These are phyloP conservation scores for Hylodesmum podocarpum DNA, from an alignment of 306 rosid species.

Conservation along the genomic window DNA sequence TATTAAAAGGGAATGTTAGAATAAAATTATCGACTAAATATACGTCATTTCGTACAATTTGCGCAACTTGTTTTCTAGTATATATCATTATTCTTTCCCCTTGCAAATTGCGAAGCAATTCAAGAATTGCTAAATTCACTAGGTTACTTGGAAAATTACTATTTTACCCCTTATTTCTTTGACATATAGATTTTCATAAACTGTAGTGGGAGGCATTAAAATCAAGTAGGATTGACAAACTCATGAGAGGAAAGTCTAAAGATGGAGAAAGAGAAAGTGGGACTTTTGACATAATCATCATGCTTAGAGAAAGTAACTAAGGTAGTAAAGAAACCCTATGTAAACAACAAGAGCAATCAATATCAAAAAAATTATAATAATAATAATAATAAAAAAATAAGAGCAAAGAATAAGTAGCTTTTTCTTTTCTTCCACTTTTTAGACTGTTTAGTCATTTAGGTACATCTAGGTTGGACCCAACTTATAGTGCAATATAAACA, in stretches of 20 bases:
- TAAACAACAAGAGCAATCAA: slow-evolving; percentile 29
- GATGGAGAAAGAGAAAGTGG: slow-evolving; percentile 30
- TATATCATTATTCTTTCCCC: background rate
- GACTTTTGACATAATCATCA: slow-evolving; percentile 26
- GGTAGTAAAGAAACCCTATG: slow-evolving; percentile 8
- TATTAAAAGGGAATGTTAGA: background rate
- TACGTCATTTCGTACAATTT: background rate
- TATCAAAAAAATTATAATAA: too few relatives aligned
- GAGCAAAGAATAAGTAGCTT: slow-evolving; percentile 33
- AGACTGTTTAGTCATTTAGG: slow-evolving; percentile 37
- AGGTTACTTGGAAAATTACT: background rate
- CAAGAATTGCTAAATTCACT: background rate
- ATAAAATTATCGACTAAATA: background rate
- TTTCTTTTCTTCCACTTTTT: slow-evolving; percentile 19
- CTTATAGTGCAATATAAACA: slow-evolving; percentile 31
- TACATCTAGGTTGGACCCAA: slow-evolving; percentile 39
- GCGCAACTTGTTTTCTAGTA: background rate
- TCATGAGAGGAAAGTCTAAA: slow-evolving; percentile 14
- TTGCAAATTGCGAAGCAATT: background rate
- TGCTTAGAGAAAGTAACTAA: slow-evolving; percentile 21
- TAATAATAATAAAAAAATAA: too few relatives aligned
- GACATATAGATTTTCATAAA: background rate
- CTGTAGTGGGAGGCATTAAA: slow-evolving; percentile 12
- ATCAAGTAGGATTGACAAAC: slow-evolving; percentile 20
- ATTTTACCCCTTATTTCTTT: background rate